Conservation (phyloP, 495 filamentous ascomycete species). For the Xylaria sp. region DNA sequence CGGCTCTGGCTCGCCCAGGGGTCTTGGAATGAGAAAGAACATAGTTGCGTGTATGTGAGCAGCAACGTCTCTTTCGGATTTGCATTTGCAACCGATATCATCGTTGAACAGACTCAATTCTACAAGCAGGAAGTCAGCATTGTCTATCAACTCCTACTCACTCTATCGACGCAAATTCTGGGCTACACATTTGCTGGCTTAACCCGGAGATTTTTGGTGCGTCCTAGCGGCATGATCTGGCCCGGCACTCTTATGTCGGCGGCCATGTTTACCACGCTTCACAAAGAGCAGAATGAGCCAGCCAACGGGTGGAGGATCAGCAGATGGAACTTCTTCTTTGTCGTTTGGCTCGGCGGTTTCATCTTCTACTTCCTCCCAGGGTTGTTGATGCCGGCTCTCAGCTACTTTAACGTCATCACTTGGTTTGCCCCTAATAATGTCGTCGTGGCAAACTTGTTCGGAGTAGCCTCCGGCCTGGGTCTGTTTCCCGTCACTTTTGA, state of each 20-base stretch:
- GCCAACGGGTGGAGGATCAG: conserved; percentile 87
- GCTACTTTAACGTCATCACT: conserved; percentile 88
- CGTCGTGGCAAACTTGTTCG: conserved; percentile 82
- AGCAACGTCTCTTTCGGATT: conserved; percentile 93
- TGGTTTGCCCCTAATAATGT: conserved; percentile 87
- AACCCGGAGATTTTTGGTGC: conserved; percentile 77
- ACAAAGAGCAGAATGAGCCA: conserved; percentile 78
- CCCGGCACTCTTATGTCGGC: conserved; percentile 87
- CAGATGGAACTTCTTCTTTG: conserved; percentile 82
- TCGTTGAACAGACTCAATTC: conserved; percentile 86
- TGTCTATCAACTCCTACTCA: conserved; percentile 80
- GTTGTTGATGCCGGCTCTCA: conserved; percentile 82
- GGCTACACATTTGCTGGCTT: conserved; percentile 86
- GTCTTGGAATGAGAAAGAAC: conserved; percentile 85
- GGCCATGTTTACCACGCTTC: conserved; percentile 84
- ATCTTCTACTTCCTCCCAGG: conserved; percentile 88
- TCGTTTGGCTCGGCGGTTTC: conserved; percentile 69
- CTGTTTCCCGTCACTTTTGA: conserved; percentile 91
- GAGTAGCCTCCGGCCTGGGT: conserved; percentile 82
- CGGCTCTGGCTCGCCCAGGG: conserved; percentile 81
- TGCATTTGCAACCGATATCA: conserved; percentile 84
- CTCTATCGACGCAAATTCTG: conserved; percentile 82
- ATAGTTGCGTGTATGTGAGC: conserved; percentile 85
- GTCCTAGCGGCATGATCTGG: conserved; percentile 91
- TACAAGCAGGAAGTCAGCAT: conserved; percentile 79